Conservation (phyloP, 805 yeast genomes). For the Maudiozyma turicensis region DNA sequence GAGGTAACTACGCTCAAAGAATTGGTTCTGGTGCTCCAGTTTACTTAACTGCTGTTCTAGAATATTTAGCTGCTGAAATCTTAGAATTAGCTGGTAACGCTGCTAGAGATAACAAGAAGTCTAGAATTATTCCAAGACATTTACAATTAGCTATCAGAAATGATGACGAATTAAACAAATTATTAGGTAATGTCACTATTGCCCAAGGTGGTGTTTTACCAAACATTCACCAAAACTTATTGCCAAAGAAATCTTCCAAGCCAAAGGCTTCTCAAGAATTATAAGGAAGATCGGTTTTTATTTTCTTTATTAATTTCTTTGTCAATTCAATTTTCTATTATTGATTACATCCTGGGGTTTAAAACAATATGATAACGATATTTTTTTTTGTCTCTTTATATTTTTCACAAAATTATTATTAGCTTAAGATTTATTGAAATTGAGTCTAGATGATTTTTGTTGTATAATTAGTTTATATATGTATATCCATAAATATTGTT, state of each 20-base stretch:
- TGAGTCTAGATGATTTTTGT: neutral
- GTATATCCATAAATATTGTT: neutral
- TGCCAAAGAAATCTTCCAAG: constrained; percentile 67
- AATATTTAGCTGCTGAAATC: constrained; percentile 95
- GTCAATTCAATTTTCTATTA: neutral
- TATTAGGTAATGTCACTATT: constrained; percentile 85
- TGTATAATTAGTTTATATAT: neutral
- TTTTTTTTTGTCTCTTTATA: neutral
- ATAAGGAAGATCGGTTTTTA: constrained; percentile 24
- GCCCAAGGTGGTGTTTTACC: constrained; percentile 99
- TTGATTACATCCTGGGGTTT: neutral
- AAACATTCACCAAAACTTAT: constrained; percentile 88
- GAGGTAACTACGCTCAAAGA: constrained; percentile 97
- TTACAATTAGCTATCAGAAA: constrained; percentile 97
- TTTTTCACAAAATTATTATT: constrained; percentile 1
- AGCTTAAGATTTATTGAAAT: neutral
- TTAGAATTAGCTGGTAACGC: constrained; percentile 98
- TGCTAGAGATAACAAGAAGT: constrained; percentile 98
- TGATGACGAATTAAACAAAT: constrained; percentile 96
- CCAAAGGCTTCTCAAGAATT: constrained; percentile 59
- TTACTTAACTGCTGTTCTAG: constrained; percentile 92
- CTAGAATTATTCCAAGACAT: constrained; percentile 98
- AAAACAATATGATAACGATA: constrained; percentile 1
- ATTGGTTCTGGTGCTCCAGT: constrained; percentile 99
- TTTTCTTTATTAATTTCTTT: neutral